These are phyloP conservation scores for Seminavis robusta DNA, from an alignment of 108 stramenopile genomes.

Conservation along the genomic window DNA sequence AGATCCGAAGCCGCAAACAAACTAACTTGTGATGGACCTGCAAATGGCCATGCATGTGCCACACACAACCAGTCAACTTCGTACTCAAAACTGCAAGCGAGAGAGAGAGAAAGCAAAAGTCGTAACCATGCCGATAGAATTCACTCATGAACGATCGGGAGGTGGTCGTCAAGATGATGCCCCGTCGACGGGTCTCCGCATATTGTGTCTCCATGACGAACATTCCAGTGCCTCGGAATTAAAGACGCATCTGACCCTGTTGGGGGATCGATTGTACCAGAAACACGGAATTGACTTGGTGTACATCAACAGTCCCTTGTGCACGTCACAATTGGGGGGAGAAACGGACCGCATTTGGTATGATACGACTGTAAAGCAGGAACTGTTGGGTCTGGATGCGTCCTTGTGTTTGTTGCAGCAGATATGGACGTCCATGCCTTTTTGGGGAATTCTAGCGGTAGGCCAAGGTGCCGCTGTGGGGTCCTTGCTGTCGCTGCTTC, in stretches of 20 bases:
- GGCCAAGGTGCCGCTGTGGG: constrained; percentile 76
- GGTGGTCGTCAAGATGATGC: too few relatives aligned
- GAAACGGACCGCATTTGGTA: too few relatives aligned
- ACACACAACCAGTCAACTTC: too few relatives aligned
- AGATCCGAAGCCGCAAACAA: too few relatives aligned
- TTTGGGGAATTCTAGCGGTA: constrained; percentile 73
- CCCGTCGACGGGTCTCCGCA: too few relatives aligned
- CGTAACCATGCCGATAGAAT: too few relatives aligned
- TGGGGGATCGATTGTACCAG: constrained; percentile 64
- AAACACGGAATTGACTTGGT: constrained; percentile 80
- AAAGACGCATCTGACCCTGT: constrained; percentile 24
- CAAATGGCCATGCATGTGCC: too few relatives aligned
- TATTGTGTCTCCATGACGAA: constrained; percentile 77
- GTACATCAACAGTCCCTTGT: constrained; percentile 69
- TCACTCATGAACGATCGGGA: too few relatives aligned
- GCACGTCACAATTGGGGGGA: neutral
- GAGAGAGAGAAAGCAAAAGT: too few relatives aligned
- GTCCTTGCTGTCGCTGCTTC: constrained; percentile 57
- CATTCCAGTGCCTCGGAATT: constrained; percentile 56
- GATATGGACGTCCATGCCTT: constrained; percentile 69
- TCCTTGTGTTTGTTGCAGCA: constrained; percentile 70
- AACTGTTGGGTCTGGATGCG: constrained; percentile 77
- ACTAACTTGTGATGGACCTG: too few relatives aligned
- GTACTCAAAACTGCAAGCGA: too few relatives aligned
- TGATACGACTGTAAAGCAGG: too few relatives aligned